Evolutionary conservation across 352 stramenopile species (phyloP).

Genomic region (Phytophthora uliginosa): DNA sequence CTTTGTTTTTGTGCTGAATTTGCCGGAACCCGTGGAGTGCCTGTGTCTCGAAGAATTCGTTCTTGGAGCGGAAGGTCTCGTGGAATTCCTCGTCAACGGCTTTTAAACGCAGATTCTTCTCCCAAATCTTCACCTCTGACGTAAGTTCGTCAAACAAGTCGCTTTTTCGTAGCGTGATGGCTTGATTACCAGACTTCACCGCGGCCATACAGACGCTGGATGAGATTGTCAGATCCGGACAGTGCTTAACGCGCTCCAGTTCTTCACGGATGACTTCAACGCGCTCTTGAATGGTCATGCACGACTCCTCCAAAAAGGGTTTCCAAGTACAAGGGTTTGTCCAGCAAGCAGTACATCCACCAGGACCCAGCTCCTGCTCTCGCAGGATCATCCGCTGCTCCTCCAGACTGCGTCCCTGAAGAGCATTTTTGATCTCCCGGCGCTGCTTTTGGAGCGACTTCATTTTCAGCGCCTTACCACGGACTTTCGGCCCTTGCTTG

Average conservation of each 20-base stretch:
- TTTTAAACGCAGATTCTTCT: conserved; percentile 74
- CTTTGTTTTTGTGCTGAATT: conserved; percentile 84
- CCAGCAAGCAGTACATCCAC: conserved; percentile 87
- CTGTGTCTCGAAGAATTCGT: conserved; percentile 90
- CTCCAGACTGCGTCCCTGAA: conserved; percentile 70
- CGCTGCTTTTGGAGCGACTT: conserved; percentile 82
- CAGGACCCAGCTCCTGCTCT: conserved; percentile 75
- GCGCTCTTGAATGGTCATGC: conserved; percentile 60
- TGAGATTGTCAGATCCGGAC: conserved; percentile 51
- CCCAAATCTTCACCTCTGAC: conserved; percentile 72
- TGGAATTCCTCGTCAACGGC: conserved; percentile 96
- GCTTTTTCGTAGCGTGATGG: conserved; percentile 65
- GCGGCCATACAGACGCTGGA: conserved; percentile 72
- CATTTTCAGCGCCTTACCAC: conserved; percentile 60
- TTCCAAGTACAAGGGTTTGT: conserved; percentile 77
- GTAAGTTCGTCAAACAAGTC: conserved; percentile 86
- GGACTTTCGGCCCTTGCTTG: conserved; percentile 51
- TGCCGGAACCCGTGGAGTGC: conserved; percentile 93
- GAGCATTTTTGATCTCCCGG: conserved; percentile 76
- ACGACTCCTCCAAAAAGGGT: conserved; percentile 67
- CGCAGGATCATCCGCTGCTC: conserved; percentile 70
- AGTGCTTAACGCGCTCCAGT: conserved; percentile 78
- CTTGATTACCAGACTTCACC: conserved; percentile 60
- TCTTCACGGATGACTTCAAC: conserved; percentile 74
- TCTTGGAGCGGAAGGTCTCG: conserved; percentile 82